Evolutionary conservation across 2,329 filamentous ascomycete species (phyloP), one percentile per base, ranked within the genome.

Genomic region (Coleophoma eucalyptorum): DNA sequence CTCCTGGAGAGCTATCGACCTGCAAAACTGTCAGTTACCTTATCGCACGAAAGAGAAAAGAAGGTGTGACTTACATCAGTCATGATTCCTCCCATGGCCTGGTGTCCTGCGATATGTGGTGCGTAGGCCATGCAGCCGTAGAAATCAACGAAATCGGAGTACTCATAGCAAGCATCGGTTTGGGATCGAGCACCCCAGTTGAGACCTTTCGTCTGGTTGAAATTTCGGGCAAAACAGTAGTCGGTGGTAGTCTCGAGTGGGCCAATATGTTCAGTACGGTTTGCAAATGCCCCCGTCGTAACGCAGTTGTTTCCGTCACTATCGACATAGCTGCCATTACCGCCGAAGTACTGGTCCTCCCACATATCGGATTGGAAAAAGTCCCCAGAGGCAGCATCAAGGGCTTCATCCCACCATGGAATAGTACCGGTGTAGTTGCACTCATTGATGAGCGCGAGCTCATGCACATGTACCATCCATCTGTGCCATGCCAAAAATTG

Each of bases 401-500:
- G 18, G 10, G 48, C 44, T 44, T 52, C 53, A 16, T 55, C 53
- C 53, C 53, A 52, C 44, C 44, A 55, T 42, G 52, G 50, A 6
- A 52, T 19, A 6, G 50, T 48, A 8, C 52, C 50, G 11, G 43
- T 52, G 54, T 70, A 71, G 45, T 59, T 62, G 52, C 69, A 73
- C 60, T 74, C 69, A 13, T 66, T 54, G 20, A 67, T 65, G 52
- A 73, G 63, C 53, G 70, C 42, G 42, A 56, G 54, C 59, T 72
- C 69, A 54, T 69, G 69, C 3, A 65, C 56, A 51, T 58, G 58
- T 21, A 69, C 55, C 56, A 67, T 71, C 58, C 67, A 69, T 19
- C 70, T 63, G 61, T 73, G 71, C 67, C 68, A 73, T 15, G 66
- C 61, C 2, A 73, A 61, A 61, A 73, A 73, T 32, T 67, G 59